Conservation (phyloP, 1,284 basidiomycete species). For the Moniliophthora roreri region DNA sequence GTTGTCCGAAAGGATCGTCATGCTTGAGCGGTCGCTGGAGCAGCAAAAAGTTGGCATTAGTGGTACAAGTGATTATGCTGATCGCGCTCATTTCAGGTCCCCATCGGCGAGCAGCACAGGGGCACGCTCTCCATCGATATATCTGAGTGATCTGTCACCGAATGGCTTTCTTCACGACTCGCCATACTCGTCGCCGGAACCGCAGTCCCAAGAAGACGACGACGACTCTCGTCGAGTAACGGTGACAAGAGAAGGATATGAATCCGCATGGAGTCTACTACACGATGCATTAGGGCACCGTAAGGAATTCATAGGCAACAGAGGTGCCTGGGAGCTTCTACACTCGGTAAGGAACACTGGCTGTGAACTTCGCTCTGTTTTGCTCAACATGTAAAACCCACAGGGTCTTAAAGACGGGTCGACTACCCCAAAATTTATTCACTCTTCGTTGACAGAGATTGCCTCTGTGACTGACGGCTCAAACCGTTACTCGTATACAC, state of each 20-base stretch:
- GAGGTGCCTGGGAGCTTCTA: constrained; percentile 1
- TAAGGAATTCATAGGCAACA: neutral
- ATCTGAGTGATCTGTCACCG: neutral
- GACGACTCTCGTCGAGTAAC: constrained; percentile 6
- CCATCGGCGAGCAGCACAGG: neutral
- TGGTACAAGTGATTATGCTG: constrained; percentile 11
- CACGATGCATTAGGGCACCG: neutral
- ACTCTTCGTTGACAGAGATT: constrained; percentile 35
- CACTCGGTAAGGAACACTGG: neutral
- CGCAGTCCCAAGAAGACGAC: constrained; percentile 17
- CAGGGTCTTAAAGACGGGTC: neutral
- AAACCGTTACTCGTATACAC: neutral
- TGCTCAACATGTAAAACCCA: neutral
- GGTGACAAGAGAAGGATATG: neutral
- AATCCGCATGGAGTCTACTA: neutral
- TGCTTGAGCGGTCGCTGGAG: constrained; percentile 39
- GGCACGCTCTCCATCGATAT: neutral
- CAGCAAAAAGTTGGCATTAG: constrained; percentile 21
- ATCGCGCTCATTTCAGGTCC: constrained; percentile 13
- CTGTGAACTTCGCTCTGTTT: neutral
- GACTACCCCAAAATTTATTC: constrained; percentile 30
- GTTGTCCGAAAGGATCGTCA: constrained; percentile 40
- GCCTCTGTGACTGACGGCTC: constrained; percentile 18
- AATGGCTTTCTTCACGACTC: constrained; percentile 15
- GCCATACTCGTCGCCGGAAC: constrained; percentile 22